Conservation (phyloP, 1,139 yeast species). For the Pneumocystis canis region DNA sequence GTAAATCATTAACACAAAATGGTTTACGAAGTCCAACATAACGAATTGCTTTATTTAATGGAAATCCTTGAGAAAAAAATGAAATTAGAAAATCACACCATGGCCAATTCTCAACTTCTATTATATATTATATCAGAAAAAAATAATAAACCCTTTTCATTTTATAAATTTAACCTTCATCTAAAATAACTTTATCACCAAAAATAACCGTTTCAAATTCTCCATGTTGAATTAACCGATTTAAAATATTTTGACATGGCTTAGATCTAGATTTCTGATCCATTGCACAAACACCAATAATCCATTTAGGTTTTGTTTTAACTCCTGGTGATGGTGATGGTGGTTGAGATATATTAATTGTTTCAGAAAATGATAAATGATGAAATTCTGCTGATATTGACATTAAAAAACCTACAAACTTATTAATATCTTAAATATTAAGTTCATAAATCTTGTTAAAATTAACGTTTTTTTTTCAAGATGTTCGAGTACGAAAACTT, state of each 20-base stretch:
- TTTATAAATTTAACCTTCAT: constrained; percentile 35
- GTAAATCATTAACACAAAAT: constrained; percentile 71
- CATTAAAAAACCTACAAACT: not conserved
- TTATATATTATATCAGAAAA: not conserved
- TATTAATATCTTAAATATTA: not conserved
- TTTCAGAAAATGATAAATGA: not conserved
- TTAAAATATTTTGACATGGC: constrained; percentile 85
- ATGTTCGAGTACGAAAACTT: too few relatives aligned
- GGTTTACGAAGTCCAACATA: constrained; percentile 87
- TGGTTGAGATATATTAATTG: not conserved
- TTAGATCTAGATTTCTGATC: constrained; percentile 90
- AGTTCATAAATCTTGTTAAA: too few relatives aligned
- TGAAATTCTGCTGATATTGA: not conserved
- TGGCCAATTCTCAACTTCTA: constrained; percentile 86
- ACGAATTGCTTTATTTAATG: constrained; percentile 83
- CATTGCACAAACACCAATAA: constrained; percentile 98
- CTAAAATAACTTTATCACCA: constrained; percentile 93
- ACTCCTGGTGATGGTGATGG: not conserved
- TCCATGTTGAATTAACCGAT: constrained; percentile 76
- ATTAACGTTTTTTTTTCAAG: too few relatives aligned
- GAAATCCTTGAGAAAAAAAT: constrained; percentile 91
- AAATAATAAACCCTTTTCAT: not conserved
- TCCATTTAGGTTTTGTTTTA: constrained; percentile 29
- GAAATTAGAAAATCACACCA: constrained; percentile 90
- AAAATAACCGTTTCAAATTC: constrained; percentile 94